phyloP scores from a whole-genome alignment of 1,139 yeast species.

The Saccharomyces pastorianus region DNA sequence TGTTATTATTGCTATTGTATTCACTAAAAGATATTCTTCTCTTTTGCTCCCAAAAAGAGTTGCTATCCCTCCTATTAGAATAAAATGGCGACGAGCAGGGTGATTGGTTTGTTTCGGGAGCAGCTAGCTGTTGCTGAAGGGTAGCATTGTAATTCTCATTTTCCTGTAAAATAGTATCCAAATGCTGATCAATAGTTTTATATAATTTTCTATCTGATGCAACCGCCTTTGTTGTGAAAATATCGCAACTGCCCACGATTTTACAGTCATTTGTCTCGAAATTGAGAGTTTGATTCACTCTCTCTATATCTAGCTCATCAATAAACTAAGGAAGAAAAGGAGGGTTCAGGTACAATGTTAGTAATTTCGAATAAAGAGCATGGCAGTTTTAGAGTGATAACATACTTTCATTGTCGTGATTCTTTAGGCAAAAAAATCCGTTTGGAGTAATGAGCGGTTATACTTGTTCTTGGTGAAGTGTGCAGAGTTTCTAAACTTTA shows the following conservation, averaged over 20 bases:
- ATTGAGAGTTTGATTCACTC: slow-evolving; percentile 77
- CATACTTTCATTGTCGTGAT: not conserved
- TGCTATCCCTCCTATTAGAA: slow-evolving; percentile 13
- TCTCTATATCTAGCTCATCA: slow-evolving; percentile 84
- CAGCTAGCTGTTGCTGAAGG: slow-evolving; percentile 20
- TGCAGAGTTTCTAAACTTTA: not conserved
- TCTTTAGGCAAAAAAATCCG: not conserved
- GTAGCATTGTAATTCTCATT: slow-evolving; percentile 29
- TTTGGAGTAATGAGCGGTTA: not conserved
- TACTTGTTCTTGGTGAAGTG: not conserved
- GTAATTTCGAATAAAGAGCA: not conserved
- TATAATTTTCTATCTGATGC: slow-evolving; percentile 82
- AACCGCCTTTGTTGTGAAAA: slow-evolving; percentile 89
- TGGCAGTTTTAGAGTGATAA: not conserved
- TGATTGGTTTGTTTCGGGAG: slow-evolving; percentile 5
- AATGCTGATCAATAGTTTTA: slow-evolving; percentile 77
- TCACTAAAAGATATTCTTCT: slow-evolving; percentile 32
- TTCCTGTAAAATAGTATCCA: slow-evolving; percentile 58
- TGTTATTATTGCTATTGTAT: slow-evolving; percentile 10
- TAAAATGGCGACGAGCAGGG: slow-evolving; percentile 11
- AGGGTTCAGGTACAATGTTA: slow-evolving; percentile 4
- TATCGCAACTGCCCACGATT: slow-evolving; percentile 86
- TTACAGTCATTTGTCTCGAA: slow-evolving; percentile 85
- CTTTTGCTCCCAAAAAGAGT: slow-evolving; percentile 33
- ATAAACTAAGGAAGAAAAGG: slow-evolving; percentile 49